A percentile compares a stretch with the other conserved stretches of the same genome.
Evolutionary conservation across 345 rosid genomes (phyloP).

Genomic region (rapeseed (Brassica napus)): DNA sequence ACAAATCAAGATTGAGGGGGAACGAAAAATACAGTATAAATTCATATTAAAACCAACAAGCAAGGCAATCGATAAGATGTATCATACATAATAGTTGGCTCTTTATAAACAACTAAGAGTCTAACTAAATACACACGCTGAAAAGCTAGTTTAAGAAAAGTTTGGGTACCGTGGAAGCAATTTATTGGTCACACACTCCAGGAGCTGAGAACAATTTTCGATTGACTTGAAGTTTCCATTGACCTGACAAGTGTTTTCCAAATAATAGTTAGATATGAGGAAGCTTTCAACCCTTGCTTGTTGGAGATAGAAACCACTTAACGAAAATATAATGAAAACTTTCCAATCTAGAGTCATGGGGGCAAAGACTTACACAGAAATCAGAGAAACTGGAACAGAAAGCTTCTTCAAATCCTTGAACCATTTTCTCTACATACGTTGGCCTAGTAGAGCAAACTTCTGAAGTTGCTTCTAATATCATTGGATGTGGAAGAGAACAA

Average conservation of each 20-base stretch:
- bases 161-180: conserved; percentile 73
- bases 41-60: conserved; percentile 10
- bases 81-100: conserved; percentile 6
- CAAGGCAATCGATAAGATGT: conserved; percentile 4
- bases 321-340: background rate
- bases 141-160: conserved; percentile 26
- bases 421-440: conserved; percentile 57
- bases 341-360: conserved; percentile 11
- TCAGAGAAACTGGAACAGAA: conserved; percentile 55
- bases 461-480: conserved; percentile 63
- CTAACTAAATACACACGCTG: background rate
- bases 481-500: conserved; percentile 50
- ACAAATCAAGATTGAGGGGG: conserved; percentile 21
- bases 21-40: conserved; percentile 4
- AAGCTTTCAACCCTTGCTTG: conserved; percentile 25
- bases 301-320: background rate
- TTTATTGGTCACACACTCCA: conserved; percentile 68
- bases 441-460: conserved; percentile 60
- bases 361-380: conserved; percentile 58
- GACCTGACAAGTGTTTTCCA: conserved; percentile 53
- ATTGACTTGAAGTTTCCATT: conserved; percentile 55
- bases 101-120: conserved; percentile 2
- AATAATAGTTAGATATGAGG: conserved; percentile 54
- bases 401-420: conserved; percentile 64
- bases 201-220: conserved; percentile 53